Evolutionary conservation across 2,329 filamentous ascomycete species (phyloP).

Genomic region (Phialophora chinensis): DNA sequence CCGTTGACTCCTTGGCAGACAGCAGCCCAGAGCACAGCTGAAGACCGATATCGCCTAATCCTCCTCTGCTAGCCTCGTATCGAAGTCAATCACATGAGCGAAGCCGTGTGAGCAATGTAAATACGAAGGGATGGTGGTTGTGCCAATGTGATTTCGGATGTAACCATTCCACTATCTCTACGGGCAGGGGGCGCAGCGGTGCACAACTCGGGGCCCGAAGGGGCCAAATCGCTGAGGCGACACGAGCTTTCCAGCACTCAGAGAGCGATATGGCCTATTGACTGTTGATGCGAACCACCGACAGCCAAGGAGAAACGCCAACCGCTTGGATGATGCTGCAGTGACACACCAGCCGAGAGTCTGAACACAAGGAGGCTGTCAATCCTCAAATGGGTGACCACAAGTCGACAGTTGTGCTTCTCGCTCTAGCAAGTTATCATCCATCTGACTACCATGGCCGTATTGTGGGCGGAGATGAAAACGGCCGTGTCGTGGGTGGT

Average conservation of each 20-base stretch:
- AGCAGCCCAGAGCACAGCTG: neutral
- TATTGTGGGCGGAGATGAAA: too few relatives aligned
- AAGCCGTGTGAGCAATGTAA: neutral
- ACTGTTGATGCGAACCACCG: neutral
- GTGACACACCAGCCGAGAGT: neutral
- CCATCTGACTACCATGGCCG: neutral
- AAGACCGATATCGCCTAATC: neutral
- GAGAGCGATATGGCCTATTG: neutral
- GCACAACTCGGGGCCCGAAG: neutral
- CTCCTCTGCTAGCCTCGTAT: neutral
- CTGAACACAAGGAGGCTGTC: neutral
- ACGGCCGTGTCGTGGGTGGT: too few relatives aligned
- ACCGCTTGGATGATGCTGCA: too few relatives aligned
- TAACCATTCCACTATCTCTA: neutral
- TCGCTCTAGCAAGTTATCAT: neutral
- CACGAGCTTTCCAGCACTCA: neutral
- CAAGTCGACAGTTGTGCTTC: neutral
- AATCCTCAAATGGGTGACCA: neutral
- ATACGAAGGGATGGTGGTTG: neutral
- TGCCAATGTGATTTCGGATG: neutral
- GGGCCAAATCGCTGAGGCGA: neutral
- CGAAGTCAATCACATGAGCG: neutral
- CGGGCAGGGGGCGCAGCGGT: too few relatives aligned
- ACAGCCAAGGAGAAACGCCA: neutral
- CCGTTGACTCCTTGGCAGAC: too few relatives aligned